Base-by-base conservation (phyloP, 2,329 filamentous ascomycete genomes). In the Trichoderma aggressivum region DNA sequence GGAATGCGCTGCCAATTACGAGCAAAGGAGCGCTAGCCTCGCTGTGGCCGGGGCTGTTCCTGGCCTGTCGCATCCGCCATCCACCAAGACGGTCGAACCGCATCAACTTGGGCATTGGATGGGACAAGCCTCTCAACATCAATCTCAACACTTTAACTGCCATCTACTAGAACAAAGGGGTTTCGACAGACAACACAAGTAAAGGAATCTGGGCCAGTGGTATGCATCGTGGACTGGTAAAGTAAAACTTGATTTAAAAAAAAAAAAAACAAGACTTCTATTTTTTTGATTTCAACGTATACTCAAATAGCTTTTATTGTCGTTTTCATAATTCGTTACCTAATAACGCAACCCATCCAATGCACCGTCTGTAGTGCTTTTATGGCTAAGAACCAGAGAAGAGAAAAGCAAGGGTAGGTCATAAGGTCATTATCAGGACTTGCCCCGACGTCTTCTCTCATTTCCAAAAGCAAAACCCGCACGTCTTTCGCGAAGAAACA, bases 241-340 rank as follows among this genome's bases (percentile, higher is more conserved):
- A n/a, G 11, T n/a, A 18, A 36, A 66, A 59, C 18, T 39, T 8
- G 8, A n/a, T n/a, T n/a, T n/a, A 39, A 34, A 11, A 39, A 18
- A 39, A 34, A 12, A 30, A 62, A 53, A 63, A 8, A 11, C 43
- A 56, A 56, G 16, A 24, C 43, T n/a, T 53, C 59, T 24, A 56
- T 56, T 71, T 36, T 50, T 47, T 36, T 26, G n/a, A 34, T 70
- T 47, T 43, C 50, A 32, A 36, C 60, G 65, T 71, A 72, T 68
- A 66, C 75, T 75, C 75, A 77, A 77, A 76, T 74, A 76, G 75
- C 77, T 82, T 82, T 81, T 81, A 81, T 81, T 77, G 78, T 80
- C 79, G 72, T 75, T 77, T 81, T 63, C 79, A 77, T 81, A 79
- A 81, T 70, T 82, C 80, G 80, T 82, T 78, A 81, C 78, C 79